These are phyloP conservation scores for Pulveroboletus ravenelii DNA, from an alignment of 768 basidiomycete genomes.

Conservation along the genomic window DNA sequence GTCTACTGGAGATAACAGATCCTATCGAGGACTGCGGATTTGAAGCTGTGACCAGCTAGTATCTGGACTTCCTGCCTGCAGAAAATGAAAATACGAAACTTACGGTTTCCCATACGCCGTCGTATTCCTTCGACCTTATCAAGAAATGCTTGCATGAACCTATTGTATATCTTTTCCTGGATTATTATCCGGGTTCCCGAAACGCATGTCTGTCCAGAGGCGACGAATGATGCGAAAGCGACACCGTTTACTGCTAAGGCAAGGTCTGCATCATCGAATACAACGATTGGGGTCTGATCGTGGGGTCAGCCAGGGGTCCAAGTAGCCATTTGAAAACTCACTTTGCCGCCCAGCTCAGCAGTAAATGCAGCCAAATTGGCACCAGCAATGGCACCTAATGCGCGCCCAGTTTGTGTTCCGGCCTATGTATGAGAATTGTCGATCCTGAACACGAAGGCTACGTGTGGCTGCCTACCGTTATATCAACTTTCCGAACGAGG, in stretches of 20 bases:
- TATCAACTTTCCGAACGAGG: slow-evolving; percentile 72
- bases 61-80: neutral
- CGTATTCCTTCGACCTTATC: slow-evolving; percentile 60
- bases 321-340: slow-evolving; percentile 18
- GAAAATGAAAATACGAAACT: slow-evolving; percentile 24
- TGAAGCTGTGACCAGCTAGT: slow-evolving; percentile 41
- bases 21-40: slow-evolving; percentile 77
- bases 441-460: neutral
- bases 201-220: slow-evolving; percentile 89
- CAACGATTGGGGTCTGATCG: slow-evolving; percentile 67
- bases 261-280: slow-evolving; percentile 77
- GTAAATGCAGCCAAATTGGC: slow-evolving; percentile 70
- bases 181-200: slow-evolving; percentile 82
- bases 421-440: slow-evolving; percentile 41
- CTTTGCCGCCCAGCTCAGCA: slow-evolving; percentile 86
- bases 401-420: slow-evolving; percentile 73
- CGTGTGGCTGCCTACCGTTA: slow-evolving; percentile 53
- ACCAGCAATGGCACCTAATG: slow-evolving; percentile 68
- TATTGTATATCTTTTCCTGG: slow-evolving; percentile 63
- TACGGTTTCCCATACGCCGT: slow-evolving; percentile 74
- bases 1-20: slow-evolving; percentile 62
- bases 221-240: slow-evolving; percentile 80
- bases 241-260: slow-evolving; percentile 74
- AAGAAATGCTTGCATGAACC: slow-evolving; percentile 59
- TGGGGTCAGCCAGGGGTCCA: neutral